Conservation (phyloP, 768 basidiomycete genomes). For the Boletus subparvulus region DNA sequence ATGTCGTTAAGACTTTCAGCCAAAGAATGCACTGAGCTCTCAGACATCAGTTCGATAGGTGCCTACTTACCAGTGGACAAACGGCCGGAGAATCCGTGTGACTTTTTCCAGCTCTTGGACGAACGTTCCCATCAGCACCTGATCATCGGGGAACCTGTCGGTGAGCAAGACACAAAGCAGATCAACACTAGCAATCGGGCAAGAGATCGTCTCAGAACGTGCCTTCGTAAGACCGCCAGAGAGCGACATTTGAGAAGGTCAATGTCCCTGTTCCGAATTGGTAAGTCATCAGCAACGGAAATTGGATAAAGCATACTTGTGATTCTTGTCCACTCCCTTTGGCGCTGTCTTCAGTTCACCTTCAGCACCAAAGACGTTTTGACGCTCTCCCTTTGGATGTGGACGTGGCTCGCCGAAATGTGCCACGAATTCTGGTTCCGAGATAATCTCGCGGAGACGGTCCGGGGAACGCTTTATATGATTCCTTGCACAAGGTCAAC, state of each 20-base stretch:
- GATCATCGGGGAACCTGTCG: conserved; percentile 67
- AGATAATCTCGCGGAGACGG: conserved; percentile 67
- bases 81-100: conserved; percentile 59
- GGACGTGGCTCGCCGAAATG: conserved; percentile 73
- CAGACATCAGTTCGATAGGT: background rate
- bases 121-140: conserved; percentile 68
- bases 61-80: conserved; percentile 69
- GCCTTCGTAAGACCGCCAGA: conserved; percentile 68
- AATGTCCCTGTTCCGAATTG: conserved; percentile 62
- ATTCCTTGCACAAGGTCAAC: conserved; percentile 37
- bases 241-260: conserved; percentile 85
- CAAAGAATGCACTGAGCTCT: conserved; percentile 1
- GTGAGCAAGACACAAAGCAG: background rate
- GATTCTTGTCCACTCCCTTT: conserved; percentile 83
- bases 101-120: conserved; percentile 57
- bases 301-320: conserved; percentile 49
- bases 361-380: conserved; percentile 83
- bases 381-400: conserved; percentile 57
- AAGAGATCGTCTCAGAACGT: conserved; percentile 13
- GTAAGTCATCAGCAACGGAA: background rate
- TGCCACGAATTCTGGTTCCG: conserved; percentile 65
- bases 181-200: conserved; percentile 17
- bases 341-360: conserved; percentile 91
- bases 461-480: conserved; percentile 62
- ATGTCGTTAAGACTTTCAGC: conserved; percentile 62